Percentiles rank a stretch among this genome's conserved stretches.
Evolutionary conservation across 495 filamentous ascomycete species (phyloP).

Genomic region (Aspergillus bridgeri): DNA sequence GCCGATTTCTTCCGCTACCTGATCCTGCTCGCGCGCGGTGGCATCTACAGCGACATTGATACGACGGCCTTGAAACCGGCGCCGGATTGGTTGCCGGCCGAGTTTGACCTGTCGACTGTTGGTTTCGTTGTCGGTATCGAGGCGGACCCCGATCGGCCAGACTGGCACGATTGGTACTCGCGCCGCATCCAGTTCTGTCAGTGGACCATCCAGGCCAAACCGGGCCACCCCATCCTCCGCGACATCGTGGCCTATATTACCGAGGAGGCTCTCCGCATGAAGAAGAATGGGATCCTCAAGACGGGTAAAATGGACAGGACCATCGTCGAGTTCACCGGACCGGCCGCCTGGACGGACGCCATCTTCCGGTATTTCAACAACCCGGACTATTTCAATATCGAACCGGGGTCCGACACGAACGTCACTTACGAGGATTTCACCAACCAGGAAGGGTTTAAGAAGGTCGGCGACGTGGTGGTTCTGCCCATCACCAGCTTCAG

Average conservation of each 20-base stretch:
- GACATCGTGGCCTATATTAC: conserved; percentile 87
- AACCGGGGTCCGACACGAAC: conserved; percentile 57
- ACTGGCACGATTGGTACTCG: conserved; percentile 96
- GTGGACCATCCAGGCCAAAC: conserved; percentile 96
- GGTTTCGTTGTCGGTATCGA: conserved; percentile 93
- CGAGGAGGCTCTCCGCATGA: conserved; percentile 71
- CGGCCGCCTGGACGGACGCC: conserved; percentile 89
- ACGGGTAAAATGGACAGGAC: conserved; percentile 65
- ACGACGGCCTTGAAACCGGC: conserved; percentile 80
- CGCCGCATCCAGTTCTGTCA: conserved; percentile 97
- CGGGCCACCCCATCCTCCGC: conserved; percentile 86
- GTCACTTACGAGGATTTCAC: conserved; percentile 90
- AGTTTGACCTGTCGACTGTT: conserved; percentile 69
- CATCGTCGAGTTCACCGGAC: conserved; percentile 95
- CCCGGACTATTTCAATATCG: conserved; percentile 81
- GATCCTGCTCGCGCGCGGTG: conserved; percentile 87
- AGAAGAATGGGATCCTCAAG: conserved; percentile 63
- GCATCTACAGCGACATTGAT: conserved; percentile 97
- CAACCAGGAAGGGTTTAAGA: conserved; percentile 73
- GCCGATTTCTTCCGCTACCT: conserved; percentile 98
- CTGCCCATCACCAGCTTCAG: conserved; percentile 97
- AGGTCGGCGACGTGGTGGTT: conserved; percentile 90
- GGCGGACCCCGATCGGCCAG: conserved; percentile 86
- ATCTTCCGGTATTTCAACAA: conserved; percentile 95
- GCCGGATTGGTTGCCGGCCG: conserved; percentile 78